These are phyloP conservation scores for Fagopyrum esculentum DNA, from an alignment of 148 eudicot species.

Conservation along the genomic window DNA sequence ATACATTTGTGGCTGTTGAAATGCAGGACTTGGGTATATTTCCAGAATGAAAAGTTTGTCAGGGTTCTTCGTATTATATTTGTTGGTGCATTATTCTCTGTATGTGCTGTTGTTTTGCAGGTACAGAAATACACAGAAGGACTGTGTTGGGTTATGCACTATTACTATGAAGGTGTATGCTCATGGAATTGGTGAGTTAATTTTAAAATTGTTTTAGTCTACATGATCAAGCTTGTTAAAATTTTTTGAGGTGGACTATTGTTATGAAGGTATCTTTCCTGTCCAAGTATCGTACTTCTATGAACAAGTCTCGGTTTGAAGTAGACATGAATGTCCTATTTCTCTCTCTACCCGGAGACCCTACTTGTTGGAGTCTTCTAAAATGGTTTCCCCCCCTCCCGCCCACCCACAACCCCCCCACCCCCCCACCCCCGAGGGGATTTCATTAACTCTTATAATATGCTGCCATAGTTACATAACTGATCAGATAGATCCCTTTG, in stretches of 20 bases:
- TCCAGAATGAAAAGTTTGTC: background rate
- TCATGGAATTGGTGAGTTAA: slow-evolving; percentile 83
- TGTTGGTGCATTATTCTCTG: background rate
- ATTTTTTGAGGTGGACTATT: too few relatives aligned
- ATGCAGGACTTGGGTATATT: background rate
- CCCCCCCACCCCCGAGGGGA: too few relatives aligned
- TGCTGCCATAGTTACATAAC: too few relatives aligned
- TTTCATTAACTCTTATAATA: too few relatives aligned
- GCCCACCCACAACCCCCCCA: too few relatives aligned
- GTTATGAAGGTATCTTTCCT: too few relatives aligned
- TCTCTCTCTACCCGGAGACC: background rate
- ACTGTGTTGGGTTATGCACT: slow-evolving; percentile 97
- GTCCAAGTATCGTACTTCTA: too few relatives aligned
- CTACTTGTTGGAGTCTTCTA: background rate
- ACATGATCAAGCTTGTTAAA: background rate
- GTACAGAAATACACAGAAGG: slow-evolving; percentile 83
- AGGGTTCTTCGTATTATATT: background rate
- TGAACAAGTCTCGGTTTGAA: too few relatives aligned
- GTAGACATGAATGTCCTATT: background rate
- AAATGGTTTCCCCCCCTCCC: too few relatives aligned
- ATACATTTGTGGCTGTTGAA: background rate
- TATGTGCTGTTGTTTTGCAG: slow-evolving; percentile 26
- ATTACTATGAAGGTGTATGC: slow-evolving; percentile 97
- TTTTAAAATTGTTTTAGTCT: background rate
- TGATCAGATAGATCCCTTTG: too few relatives aligned